Evolutionary conservation across 1,284 basidiomycete species (phyloP).

Genomic region (Coniferiporia sulphurascens): DNA sequence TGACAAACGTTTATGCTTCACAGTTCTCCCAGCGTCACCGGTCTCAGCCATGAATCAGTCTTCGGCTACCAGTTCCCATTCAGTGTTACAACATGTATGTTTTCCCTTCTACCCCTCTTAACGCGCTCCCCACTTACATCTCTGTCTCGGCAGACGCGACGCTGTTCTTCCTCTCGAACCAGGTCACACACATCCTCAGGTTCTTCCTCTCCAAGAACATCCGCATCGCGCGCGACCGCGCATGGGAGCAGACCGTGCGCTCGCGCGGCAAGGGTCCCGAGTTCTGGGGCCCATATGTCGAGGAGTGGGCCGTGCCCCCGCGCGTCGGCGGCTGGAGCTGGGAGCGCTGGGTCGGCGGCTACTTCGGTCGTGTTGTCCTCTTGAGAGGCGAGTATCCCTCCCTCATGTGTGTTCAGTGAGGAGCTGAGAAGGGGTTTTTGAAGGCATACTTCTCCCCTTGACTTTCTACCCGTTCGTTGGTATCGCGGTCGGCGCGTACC

Average conservation of each 20-base stretch:
- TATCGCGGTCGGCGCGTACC: slow-evolving; percentile 55
- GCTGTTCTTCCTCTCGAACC: slow-evolving; percentile 64
- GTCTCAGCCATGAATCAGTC: slow-evolving; percentile 57
- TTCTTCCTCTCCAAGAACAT: slow-evolving; percentile 82
- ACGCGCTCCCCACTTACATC: neutral
- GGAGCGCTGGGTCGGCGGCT: slow-evolving; percentile 41
- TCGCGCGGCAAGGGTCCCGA: slow-evolving; percentile 74
- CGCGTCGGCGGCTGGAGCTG: slow-evolving; percentile 29
- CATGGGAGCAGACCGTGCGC: slow-evolving; percentile 74
- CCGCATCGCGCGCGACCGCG: slow-evolving; percentile 68
- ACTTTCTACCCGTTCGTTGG: slow-evolving; percentile 70
- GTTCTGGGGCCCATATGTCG: slow-evolving; percentile 86
- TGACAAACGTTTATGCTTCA: slow-evolving; percentile 14
- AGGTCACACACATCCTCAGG: slow-evolving; percentile 66
- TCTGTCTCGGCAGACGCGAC: slow-evolving; percentile 57
- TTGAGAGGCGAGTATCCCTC: slow-evolving; percentile 37
- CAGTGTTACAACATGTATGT: slow-evolving; percentile 60
- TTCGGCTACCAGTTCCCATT: slow-evolving; percentile 64
- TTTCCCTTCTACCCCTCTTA: slow-evolving; percentile 1
- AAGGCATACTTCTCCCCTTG: slow-evolving; percentile 68
- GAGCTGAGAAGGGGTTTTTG: neutral
- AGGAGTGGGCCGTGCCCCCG: slow-evolving; percentile 80
- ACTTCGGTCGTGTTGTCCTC: slow-evolving; percentile 47
- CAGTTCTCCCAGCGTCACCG: slow-evolving; percentile 61
- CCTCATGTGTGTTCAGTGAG: neutral